Evolutionary conservation across 164 flowering plant genomes (phyloP).

Genomic region (Vitis rupestris): DNA sequence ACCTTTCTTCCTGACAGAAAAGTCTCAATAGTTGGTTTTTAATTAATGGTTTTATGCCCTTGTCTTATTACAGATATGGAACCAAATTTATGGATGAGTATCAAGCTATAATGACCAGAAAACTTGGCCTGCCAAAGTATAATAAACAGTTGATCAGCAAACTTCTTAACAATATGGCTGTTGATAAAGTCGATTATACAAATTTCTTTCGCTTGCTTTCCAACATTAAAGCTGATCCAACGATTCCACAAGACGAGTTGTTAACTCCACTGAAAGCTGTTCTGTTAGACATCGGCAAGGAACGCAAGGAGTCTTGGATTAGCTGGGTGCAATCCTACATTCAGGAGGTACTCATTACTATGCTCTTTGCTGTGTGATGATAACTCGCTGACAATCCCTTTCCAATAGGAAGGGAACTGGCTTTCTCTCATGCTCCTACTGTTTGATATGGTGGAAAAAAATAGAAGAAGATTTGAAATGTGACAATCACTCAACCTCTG

Average conservation of each 20-base stretch:
- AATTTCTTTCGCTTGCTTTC: constrained; percentile 92
- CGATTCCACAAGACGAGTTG: constrained; percentile 61
- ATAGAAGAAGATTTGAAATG: background rate
- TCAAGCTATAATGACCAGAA: constrained; percentile 89
- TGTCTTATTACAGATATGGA: constrained; percentile 71
- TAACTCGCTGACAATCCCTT: too few relatives aligned
- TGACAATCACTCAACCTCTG: background rate
- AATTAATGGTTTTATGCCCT: constrained; percentile 1
- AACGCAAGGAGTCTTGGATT: constrained; percentile 94
- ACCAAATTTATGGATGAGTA: constrained; percentile 97
- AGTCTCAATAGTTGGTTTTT: background rate
- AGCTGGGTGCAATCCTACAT: constrained; percentile 83
- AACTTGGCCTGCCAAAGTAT: constrained; percentile 79
- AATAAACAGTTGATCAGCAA: constrained; percentile 84
- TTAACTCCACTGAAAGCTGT: constrained; percentile 85
- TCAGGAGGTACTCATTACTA: constrained; percentile 61
- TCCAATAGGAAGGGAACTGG: too few relatives aligned
- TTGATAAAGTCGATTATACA: constrained; percentile 94
- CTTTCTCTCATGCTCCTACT: background rate
- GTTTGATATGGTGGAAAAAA: background rate
- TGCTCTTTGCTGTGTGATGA: too few relatives aligned
- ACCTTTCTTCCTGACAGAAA: background rate
- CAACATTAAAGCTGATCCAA: constrained; percentile 73
- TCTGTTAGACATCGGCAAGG: constrained; percentile 90
- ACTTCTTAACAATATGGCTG: constrained; percentile 83